phyloP scores from a whole-genome alignment of 768 basidiomycete species.

The Lyophyllum decastes region DNA sequence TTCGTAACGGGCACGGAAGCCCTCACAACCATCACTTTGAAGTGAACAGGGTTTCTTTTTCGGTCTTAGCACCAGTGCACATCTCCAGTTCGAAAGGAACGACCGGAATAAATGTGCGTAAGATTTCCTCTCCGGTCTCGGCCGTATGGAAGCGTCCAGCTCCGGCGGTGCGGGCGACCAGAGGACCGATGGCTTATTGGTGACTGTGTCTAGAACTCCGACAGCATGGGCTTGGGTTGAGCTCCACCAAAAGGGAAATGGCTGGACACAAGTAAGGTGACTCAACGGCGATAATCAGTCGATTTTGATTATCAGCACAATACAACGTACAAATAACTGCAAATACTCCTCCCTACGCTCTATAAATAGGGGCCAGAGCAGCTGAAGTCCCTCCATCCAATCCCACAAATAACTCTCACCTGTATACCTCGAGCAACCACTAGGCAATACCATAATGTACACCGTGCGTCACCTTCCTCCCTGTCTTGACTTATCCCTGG shows the following conservation, averaged over 20 bases:
- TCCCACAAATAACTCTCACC: neutral
- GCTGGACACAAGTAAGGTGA: neutral
- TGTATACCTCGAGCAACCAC: neutral
- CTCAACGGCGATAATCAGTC: neutral
- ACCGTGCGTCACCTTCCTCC: slow-evolving; percentile 3
- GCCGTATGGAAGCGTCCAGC: too few relatives aligned
- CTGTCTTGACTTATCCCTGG: neutral
- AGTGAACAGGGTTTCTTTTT: neutral
- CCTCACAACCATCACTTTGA: neutral
- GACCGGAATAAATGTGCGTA: too few relatives aligned
- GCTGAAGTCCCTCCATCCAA: neutral
- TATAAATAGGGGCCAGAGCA: neutral
- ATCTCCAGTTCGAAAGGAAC: neutral
- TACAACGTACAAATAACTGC: neutral
- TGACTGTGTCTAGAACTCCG: neutral
- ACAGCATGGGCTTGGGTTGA: neutral
- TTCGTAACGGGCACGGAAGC: neutral
- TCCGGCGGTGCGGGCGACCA: too few relatives aligned
- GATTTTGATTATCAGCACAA: neutral
- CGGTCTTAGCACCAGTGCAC: neutral
- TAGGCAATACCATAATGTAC: slow-evolving; percentile 4
- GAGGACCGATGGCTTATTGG: neutral
- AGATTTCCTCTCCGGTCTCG: too few relatives aligned
- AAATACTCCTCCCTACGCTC: neutral
- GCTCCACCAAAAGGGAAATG: neutral